These are phyloP conservation scores for Paraphaeosphaeria minitans DNA, from an alignment of 2,329 filamentous ascomycete genomes.

Conservation along the genomic window DNA sequence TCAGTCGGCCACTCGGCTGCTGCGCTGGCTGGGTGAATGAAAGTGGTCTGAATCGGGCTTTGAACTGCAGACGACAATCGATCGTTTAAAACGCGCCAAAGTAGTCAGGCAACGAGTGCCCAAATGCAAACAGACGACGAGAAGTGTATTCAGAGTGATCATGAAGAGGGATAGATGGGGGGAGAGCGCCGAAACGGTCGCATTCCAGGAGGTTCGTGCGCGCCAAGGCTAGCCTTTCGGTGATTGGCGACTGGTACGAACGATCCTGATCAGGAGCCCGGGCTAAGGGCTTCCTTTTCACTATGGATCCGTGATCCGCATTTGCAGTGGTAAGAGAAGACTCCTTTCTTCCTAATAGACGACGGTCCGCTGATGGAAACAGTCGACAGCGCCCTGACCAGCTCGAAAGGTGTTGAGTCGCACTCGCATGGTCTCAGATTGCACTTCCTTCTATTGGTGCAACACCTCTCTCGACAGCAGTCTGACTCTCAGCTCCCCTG, in stretches of 20 bases:
- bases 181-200: conserved; percentile 7
- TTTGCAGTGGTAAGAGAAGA: background rate
- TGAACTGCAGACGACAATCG: background rate
- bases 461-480: conserved; percentile 1
- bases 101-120: background rate
- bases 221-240: background rate
- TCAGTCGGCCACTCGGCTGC: conserved; percentile 1
- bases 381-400: background rate
- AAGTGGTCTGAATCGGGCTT: conserved; percentile 2
- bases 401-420: background rate
- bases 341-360: background rate
- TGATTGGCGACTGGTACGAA: conserved; percentile 8
- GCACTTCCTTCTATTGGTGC: background rate
- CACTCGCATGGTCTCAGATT: conserved; percentile 1
- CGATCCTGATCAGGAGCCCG: conserved; percentile 4
- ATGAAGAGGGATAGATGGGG: conserved; percentile 4
- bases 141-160: background rate
- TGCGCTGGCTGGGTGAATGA: conserved; percentile 4
- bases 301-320: background rate
- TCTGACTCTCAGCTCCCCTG: conserved; percentile 7
- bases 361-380: background rate
- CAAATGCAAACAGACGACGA: background rate
- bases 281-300: conserved; percentile 1
- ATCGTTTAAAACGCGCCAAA: background rate
- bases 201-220: conserved; percentile 12